phyloP scores from a whole-genome alignment of 176 grass and related monocot genomes.

The bread wheat (Triticum aestivum) region IWGSC_CS_RefSeq_v2.1 NC_057794.1:554987829-554988328 shows the following conservation, averaged over 20 bases:
- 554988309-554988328: background rate
- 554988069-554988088: background rate
- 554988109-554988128: background rate
- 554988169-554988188: background rate
- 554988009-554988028: background rate
- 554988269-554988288: background rate
- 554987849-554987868: too few species aligned
- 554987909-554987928: constrained; percentile 36
- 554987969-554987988: background rate
- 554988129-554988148: background rate
- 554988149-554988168: background rate
- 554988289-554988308: background rate
- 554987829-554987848: background rate
- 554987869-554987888: too few species aligned
- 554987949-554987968: constrained; percentile 28
- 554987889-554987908: constrained; percentile 37
- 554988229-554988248: constrained; percentile 9
- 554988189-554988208: background rate
- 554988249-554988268: background rate
- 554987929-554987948: constrained; percentile 27
- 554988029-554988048: background rate
- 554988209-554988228: background rate
- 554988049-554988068: background rate
- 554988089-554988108: background rate
- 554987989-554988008: background rate